A percentile compares a stretch with the other conserved stretches of the same genome.
Evolutionary conservation across 768 basidiomycete species (phyloP).

Genomic region (Suillus hirtellus): DNA sequence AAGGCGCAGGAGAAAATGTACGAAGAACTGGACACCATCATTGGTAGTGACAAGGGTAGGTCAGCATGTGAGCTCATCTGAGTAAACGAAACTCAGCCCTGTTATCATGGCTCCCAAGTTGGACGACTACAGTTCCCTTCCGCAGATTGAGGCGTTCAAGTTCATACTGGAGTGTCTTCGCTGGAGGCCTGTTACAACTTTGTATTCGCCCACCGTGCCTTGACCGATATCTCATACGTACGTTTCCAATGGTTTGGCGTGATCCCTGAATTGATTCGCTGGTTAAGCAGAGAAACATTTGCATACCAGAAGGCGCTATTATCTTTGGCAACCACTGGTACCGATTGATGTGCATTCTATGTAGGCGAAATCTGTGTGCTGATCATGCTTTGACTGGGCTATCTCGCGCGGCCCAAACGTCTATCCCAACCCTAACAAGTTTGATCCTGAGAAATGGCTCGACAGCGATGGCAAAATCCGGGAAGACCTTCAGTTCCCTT

Average conservation of each 20-base stretch:
- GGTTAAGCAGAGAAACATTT: conserved; percentile 30
- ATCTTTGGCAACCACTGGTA: conserved; percentile 40
- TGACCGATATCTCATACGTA: conserved; percentile 65
- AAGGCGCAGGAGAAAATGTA: conserved; percentile 52
- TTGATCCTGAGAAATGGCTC: conserved; percentile 62
- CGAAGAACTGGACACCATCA: conserved; percentile 52
- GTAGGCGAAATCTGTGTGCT: too few species aligned
- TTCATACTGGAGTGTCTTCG: conserved; percentile 39
- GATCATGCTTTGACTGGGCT: conserved; percentile 35
- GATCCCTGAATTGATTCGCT: not conserved
- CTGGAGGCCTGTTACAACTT: conserved; percentile 41
- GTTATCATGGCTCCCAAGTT: conserved; percentile 39
- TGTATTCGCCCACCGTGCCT: conserved; percentile 66
- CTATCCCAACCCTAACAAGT: conserved; percentile 59
- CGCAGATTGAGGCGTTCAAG: conserved; percentile 39
- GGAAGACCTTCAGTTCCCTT: conserved; percentile 52
- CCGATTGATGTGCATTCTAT: not conserved
- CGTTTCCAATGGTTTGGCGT: conserved; percentile 9
- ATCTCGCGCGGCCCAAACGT: conserved; percentile 56
- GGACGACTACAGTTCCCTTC: conserved; percentile 37
- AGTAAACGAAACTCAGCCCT: conserved; percentile 6
- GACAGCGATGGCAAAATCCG: conserved; percentile 37
- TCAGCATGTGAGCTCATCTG: not conserved
- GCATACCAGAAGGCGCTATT: conserved; percentile 38
- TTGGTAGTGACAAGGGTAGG: conserved; percentile 45